These are phyloP conservation scores for Kodamaea hsintzibuensis DNA, from an alignment of 805 yeast species.

Conservation along the genomic window DNA sequence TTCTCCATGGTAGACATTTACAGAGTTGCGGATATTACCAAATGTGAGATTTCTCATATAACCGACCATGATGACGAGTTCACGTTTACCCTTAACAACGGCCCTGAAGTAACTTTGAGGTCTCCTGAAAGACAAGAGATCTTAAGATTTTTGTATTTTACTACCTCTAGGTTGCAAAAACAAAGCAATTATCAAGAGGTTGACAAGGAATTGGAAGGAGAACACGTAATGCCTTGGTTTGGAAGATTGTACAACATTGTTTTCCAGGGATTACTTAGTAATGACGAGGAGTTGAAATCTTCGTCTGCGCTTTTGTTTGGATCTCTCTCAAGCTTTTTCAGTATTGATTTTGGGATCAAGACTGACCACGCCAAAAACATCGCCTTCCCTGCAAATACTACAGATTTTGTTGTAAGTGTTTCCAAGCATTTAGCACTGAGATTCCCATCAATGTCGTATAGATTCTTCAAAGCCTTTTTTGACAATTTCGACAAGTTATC, in stretches of 20 bases:
- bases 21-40: constrained; percentile 32
- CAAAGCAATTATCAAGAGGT: constrained; percentile 22
- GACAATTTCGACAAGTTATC: constrained; percentile 43
- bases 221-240: constrained; percentile 39
- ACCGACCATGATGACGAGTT: constrained; percentile 36
- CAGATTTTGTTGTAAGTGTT: constrained; percentile 57
- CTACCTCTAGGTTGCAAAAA: constrained; percentile 55
- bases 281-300: constrained; percentile 57
- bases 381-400: constrained; percentile 67
- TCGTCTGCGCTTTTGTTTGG: constrained; percentile 65
- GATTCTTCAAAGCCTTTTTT: constrained; percentile 55
- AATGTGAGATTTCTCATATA: constrained; percentile 35
- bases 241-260: constrained; percentile 65
- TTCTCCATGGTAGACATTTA: constrained; percentile 38
- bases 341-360: constrained; percentile 58
- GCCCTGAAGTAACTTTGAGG: constrained; percentile 28
- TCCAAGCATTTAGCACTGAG: constrained; percentile 56
- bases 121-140: constrained; percentile 53
- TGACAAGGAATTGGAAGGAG: constrained; percentile 21
- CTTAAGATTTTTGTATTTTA: constrained; percentile 67
- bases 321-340: constrained; percentile 59
- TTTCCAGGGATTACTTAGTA: constrained; percentile 66
- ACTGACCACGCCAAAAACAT: constrained; percentile 57
- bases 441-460: constrained; percentile 60
- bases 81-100: constrained; percentile 30